Conservation (phyloP, 768 basidiomycete species). For the Kwoniella sp. region DNA sequence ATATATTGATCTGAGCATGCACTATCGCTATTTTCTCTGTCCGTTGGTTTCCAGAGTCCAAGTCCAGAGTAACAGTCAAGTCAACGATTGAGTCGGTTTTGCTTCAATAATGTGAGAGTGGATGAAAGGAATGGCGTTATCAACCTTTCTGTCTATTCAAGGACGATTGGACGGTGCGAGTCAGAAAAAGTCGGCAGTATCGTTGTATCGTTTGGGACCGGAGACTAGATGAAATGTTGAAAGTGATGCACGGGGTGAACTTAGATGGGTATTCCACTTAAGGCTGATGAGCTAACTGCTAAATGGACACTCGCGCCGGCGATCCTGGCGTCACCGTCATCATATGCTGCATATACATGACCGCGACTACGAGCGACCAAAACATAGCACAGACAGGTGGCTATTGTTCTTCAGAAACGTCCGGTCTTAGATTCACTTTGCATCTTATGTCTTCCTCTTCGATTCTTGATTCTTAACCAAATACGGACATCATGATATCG, state of each 20-base stretch:
- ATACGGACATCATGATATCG: conserved; percentile 39
- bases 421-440: not conserved
- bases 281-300: too few species aligned
- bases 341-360: too few species aligned
- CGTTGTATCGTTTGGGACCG: too few species aligned
- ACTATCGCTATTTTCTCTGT: conserved; percentile 8
- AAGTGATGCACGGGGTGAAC: too few species aligned
- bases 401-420: conserved; percentile 5
- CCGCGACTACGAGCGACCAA: not conserved
- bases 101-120: not conserved
- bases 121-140: not conserved
- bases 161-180: not conserved
- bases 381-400: not conserved
- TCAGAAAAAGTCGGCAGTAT: conserved; percentile 12
- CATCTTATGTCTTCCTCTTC: not conserved
- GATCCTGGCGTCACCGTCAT: conserved; percentile 5
- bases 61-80: conserved; percentile 18
- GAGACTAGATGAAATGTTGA: not conserved
- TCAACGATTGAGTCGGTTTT: not conserved
- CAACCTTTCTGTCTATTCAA: too few species aligned
- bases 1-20: conserved; percentile 20
- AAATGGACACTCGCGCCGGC: conserved; percentile 3
- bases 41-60: too few species aligned
- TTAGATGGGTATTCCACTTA: too few species aligned
- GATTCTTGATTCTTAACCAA: not conserved